Conservation (phyloP, 2,329 filamentous ascomycete genomes). For the Metarhizium rileyi region DNA sequence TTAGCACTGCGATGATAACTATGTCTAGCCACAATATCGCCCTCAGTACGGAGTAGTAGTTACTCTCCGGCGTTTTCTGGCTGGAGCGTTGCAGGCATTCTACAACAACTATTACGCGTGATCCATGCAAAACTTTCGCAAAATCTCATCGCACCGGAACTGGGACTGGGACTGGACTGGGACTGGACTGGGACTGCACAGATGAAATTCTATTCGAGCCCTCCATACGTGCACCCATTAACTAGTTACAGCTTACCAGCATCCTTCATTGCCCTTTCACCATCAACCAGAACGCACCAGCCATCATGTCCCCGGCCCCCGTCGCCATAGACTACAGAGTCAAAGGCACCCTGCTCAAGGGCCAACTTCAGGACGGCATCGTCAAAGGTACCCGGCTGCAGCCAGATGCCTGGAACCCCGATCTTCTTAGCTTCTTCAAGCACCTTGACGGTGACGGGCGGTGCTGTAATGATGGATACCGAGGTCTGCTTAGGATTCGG, state of each 20-base stretch:
- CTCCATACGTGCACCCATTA: neutral
- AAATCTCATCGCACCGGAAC: too few species aligned
- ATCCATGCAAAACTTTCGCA: too few species aligned
- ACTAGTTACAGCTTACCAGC: conserved; percentile 39
- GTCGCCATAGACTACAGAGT: conserved; percentile 57
- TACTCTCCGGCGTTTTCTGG: too few species aligned
- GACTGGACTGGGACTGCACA: neutral
- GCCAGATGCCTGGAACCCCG: conserved; percentile 68
- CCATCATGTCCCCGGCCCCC: conserved; percentile 60
- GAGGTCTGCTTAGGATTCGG: conserved; percentile 59
- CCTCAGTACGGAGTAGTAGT: too few species aligned
- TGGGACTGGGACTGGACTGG: too few species aligned
- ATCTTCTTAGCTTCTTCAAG: conserved; percentile 67
- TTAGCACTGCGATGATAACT: too few species aligned
- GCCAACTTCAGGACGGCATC: conserved; percentile 64
- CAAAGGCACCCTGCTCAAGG: conserved; percentile 48
- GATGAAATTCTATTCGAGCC: neutral
- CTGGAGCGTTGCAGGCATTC: too few species aligned
- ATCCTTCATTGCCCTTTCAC: conserved; percentile 51
- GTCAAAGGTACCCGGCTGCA: conserved; percentile 86
- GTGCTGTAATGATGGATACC: conserved; percentile 81
- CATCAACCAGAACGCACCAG: conserved; percentile 84
- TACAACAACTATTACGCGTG: too few species aligned
- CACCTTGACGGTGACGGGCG: conserved; percentile 62
- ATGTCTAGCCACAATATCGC: too few species aligned